A percentile compares a stretch with the other conserved stretches of the same genome.
Conservation (phyloP, 1,284 basidiomycete species). For the Grifola frondosa region DNA sequence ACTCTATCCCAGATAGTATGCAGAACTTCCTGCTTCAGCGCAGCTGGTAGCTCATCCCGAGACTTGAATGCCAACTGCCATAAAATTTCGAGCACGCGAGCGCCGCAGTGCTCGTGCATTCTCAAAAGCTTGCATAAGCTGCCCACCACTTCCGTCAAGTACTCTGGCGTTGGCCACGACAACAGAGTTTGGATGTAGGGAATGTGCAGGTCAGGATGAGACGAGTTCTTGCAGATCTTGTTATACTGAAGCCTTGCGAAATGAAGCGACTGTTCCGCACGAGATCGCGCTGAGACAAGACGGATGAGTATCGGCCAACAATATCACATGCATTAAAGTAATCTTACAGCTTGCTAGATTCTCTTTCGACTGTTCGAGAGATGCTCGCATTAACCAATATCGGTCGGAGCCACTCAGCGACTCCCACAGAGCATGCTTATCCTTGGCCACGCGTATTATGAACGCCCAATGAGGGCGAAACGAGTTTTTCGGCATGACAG, state of each 20-base stretch:
- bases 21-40: slow-evolving; percentile 8
- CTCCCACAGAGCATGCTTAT: slow-evolving; percentile 30
- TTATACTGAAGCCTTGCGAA: slow-evolving; percentile 27
- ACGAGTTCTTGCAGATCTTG: slow-evolving; percentile 5
- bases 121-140: slow-evolving; percentile 18
- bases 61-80: slow-evolving; percentile 25
- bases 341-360: slow-evolving; percentile 2
- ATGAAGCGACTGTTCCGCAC: slow-evolving; percentile 17
- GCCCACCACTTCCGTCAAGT: slow-evolving; percentile 7
- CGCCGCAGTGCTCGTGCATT: slow-evolving; percentile 14
- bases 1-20: slow-evolving; percentile 8
- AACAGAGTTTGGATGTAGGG: slow-evolving; percentile 26
- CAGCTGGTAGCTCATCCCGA: neutral
- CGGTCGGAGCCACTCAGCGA: slow-evolving; percentile 34
- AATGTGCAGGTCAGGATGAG: slow-evolving; percentile 22
- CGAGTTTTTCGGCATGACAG: slow-evolving; percentile 17
- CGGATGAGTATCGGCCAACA: too few species aligned
- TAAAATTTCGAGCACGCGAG: slow-evolving; percentile 29
- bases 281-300: slow-evolving; percentile 1
- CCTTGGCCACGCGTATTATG: slow-evolving; percentile 22
- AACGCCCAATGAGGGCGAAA: slow-evolving; percentile 37
- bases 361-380: slow-evolving; percentile 22
- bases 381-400: slow-evolving; percentile 43
- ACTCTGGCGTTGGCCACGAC: slow-evolving; percentile 2
- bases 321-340: too few species aligned